Evolutionary conservation across 2,329 filamentous ascomycete genomes (phyloP), one percentile per base, ranked within the genome.

Genomic region (Penicillium corylophilum): DNA sequence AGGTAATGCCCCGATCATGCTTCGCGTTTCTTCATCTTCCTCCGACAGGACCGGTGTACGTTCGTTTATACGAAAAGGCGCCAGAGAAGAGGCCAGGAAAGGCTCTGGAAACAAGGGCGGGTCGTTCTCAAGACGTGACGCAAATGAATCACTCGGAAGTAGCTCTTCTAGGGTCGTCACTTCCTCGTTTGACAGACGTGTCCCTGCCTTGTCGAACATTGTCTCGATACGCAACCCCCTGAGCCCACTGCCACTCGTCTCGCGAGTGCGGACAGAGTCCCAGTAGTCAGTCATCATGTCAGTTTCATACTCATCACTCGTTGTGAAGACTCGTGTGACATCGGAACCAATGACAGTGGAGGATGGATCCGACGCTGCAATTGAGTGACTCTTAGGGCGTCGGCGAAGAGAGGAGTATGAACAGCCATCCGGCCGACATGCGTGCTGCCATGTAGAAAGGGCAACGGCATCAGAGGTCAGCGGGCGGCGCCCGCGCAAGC

Each of bases 271-370:
- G 51, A 85, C 72, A 44, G 83, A 86, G 68, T 86, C 83, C 70
- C 82, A 86, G 22, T 79, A 83, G 56, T 86, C 83, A 59, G 81
- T 85, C 60, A 82, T 77, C 56, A 81, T 76, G 59, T 85, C 83
- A 43, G 78, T 78, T 54, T 84, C 84, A 60, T 84, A 81, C 57
- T 84, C 83, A 54, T 85, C 82, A 26, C 78, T 75, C 20, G 80
- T 83, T 36, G 78, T 78, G 56, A 82, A 75, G 26, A 79, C 74
- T 49, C 79, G 77, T 55, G 78, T 78, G 60, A 85, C 83, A 62
- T 86, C 83, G 24, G 83, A 86, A 16, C 81, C 82, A 46, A 82
- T 75, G 38, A 82, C 72, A 46, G 81, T 83, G 28, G 82, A 85
- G 26, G 80, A 75, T 48, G 80, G 79, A 64, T 85, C 82, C 20